Evolutionary conservation across 2,329 filamentous ascomycete genomes (phyloP).

Genomic region (Fusarium sp.): DNA sequence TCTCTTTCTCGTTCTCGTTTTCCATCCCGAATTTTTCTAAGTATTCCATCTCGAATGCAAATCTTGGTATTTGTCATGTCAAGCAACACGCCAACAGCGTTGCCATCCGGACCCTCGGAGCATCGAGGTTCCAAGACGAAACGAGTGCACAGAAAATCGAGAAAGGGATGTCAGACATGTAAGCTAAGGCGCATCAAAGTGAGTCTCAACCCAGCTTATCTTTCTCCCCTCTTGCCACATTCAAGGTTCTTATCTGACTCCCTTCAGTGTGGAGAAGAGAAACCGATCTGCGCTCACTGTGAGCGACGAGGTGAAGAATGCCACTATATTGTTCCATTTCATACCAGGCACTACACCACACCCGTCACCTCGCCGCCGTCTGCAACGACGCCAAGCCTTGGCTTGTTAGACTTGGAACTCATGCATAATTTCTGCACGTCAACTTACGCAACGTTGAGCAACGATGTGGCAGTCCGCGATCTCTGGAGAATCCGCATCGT

Average conservation of each 20-base stretch:
- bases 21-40: background rate
- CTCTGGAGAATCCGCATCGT: background rate
- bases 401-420: background rate
- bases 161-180: background rate
- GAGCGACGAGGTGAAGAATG: background rate
- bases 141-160: background rate
- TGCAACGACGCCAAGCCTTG: background rate
- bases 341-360: background rate
- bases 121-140: background rate
- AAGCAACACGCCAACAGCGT: background rate
- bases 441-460: background rate
- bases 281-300: background rate
- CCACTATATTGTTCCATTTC: background rate
- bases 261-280: background rate
- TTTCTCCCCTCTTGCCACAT: too few relatives aligned
- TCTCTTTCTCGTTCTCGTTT: background rate
- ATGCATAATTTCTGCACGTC: background rate
- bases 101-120: background rate
- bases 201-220: fast-evolving
- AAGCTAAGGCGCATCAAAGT: background rate
- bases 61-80: background rate
- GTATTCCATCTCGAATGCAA: too few relatives aligned
- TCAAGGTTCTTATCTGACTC: too few relatives aligned
- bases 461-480: background rate
- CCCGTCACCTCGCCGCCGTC: background rate